phyloP scores from a whole-genome alignment of 2,329 filamentous ascomycete species.

The Parasarocladium wereldwijsianum region DNA sequence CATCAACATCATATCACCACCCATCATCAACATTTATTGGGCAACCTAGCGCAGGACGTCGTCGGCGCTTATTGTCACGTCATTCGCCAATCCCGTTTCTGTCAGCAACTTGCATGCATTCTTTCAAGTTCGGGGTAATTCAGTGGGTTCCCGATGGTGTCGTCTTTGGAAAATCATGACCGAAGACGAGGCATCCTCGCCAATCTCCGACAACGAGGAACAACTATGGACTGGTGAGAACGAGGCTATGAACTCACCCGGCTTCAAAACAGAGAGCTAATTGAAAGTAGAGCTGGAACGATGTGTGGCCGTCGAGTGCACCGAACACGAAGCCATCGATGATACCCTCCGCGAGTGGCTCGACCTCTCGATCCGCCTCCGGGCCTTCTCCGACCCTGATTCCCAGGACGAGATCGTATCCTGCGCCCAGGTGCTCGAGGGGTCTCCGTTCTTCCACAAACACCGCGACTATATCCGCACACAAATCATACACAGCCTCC shows the following conservation, averaged over 20 bases:
- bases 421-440: conserved; percentile 67
- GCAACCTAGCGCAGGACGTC: too few relatives aligned
- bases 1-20: too few relatives aligned
- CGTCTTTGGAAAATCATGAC: conserved; percentile 28
- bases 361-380: conserved; percentile 59
- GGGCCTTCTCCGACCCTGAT: conserved; percentile 58
- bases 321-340: conserved; percentile 52
- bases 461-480: conserved; percentile 79
- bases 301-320: conserved; percentile 30
- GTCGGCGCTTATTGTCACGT: too few relatives aligned
- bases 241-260: conserved; percentile 5
- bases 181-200: conserved; percentile 46
- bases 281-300: conserved; percentile 35
- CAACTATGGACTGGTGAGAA: conserved; percentile 74
- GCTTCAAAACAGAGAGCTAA: too few relatives aligned
- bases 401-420: conserved; percentile 66
- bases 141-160: conserved; percentile 19
- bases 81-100: too few relatives aligned
- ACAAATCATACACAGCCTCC: conserved; percentile 81
- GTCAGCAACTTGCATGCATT: too few relatives aligned
- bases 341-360: conserved; percentile 76
- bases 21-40: too few relatives aligned
- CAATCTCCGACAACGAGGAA: conserved; percentile 62
- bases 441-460: conserved; percentile 56
- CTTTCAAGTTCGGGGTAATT: too few relatives aligned